Base-by-base conservation (phyloP, 169 alveolate genomes). In the Eimeria sp. region DNA sequence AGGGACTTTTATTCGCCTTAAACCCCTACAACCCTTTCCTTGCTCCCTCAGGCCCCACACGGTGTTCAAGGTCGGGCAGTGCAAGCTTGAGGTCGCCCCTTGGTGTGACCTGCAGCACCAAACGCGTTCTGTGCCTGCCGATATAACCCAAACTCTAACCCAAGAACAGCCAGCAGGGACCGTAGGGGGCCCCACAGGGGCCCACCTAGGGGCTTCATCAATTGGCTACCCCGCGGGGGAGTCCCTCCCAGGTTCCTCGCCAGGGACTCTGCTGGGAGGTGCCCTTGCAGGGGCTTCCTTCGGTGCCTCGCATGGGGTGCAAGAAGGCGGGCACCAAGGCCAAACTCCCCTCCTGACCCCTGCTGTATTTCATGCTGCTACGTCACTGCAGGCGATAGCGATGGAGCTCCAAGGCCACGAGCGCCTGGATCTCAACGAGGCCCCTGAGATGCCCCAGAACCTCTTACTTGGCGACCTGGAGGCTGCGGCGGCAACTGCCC, bases 11-110 rank as follows among this genome's bases (percentile, higher is more conserved):
- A 84, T 98, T 73, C 98, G 98, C 83, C 89, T 98, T 47, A 97
- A 97, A 92, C 99, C 99, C 6, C 98, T 97, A 96, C 96, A 96
- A 51, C 95, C 95, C 27, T 63, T 25, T 13, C 72, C 91, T 16
- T 92, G 80, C 67, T 98, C 98, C 30, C 73, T 98, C n/a, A 88
- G 96, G 25, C 98, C 98, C 51, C 98, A 98, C 51, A 70, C 96
- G 90, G 92, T 97, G 43, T 97, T 98, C 76, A 98, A 98, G 92
- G 99, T 98, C 72, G 99, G 99, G 16, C 99, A 98, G 95, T 98
- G 99, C 94, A 98, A 98, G 89, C 95, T 98, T 45, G 99, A 98
- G 96, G 97, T 98, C 72, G 16, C 72, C 45, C 90, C 65, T n/a
- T 78, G 89, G 40, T 20, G 43, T n/a, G 57, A 40, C 5, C 43